phyloP scores from a whole-genome alignment of 2,329 filamentous ascomycete species.

The Didymella pomorum region DNA sequence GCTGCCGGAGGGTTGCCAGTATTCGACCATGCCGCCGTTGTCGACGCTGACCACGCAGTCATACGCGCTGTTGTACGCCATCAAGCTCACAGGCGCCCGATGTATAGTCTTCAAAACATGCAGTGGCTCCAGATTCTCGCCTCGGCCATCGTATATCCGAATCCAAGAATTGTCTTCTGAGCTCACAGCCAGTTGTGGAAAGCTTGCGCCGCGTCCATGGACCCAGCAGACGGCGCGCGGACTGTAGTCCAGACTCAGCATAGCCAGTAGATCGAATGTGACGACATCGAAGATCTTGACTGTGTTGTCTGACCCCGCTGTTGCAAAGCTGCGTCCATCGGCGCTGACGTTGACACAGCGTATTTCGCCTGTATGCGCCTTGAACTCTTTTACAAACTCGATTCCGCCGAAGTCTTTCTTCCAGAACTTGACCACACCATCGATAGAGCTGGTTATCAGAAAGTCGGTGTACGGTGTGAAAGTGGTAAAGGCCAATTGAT shows the following conservation, averaged over 20 bases:
- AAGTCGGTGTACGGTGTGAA: conserved; percentile 94
- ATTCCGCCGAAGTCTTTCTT: conserved; percentile 91
- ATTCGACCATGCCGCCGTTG: conserved; percentile 92
- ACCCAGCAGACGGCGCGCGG: conserved; percentile 92
- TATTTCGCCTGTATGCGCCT: conserved; percentile 86
- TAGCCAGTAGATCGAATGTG: conserved; percentile 72
- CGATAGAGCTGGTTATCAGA: conserved; percentile 88
- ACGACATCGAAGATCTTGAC: conserved; percentile 81
- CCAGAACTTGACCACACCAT: conserved; percentile 99
- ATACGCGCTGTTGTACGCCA: conserved; percentile 87
- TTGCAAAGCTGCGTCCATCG: conserved; percentile 93
- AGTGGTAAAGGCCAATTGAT: conserved; percentile 86
- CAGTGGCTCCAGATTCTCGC: conserved; percentile 77
- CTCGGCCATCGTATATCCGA: conserved; percentile 86
- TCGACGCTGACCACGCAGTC: conserved; percentile 93
- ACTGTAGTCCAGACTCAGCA: conserved; percentile 77
- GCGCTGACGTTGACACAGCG: conserved; percentile 82
- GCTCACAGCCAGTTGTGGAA: conserved; percentile 85
- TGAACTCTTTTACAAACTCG: conserved; percentile 98
- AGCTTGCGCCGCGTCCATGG: conserved; percentile 81
- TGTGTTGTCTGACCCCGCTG: conserved; percentile 78
- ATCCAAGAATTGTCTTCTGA: conserved; percentile 76
- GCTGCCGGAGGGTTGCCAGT: conserved; percentile 82
- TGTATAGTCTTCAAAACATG: conserved; percentile 84
- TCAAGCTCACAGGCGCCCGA: conserved; percentile 78